Conservation (phyloP, 2,329 filamentous ascomycete genomes). For the Cryphonectria parasitica region DNA sequence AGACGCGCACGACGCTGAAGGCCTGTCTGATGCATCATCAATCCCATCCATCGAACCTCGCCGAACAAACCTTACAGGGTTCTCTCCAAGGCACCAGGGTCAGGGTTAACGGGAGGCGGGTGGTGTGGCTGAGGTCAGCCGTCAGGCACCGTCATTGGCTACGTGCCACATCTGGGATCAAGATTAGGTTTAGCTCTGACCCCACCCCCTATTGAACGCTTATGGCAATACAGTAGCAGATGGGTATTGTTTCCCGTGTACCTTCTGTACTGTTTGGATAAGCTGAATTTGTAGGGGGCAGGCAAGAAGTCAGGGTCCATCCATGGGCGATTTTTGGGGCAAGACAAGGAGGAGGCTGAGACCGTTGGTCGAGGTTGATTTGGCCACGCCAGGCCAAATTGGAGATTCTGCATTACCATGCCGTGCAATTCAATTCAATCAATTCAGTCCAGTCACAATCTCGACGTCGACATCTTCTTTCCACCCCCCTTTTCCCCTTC, state of each 20-base stretch:
- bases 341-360: not conserved
- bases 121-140: conserved; percentile 14
- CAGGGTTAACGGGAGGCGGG: conserved; percentile 8
- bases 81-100: not conserved
- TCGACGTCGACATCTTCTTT: not conserved
- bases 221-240: not conserved
- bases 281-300: not conserved
- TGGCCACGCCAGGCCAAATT: conserved; percentile 1
- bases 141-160: not conserved
- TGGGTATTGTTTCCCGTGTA: not conserved
- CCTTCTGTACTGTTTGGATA: too few relatives aligned
- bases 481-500: not conserved
- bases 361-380: not conserved
- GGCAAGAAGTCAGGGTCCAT: not conserved
- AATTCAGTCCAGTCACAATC: not conserved
- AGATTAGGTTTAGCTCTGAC: not conserved
- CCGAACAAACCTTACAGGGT: conserved; percentile 13
- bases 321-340: not conserved
- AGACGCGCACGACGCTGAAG: conserved; percentile 19
- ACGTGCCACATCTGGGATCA: conserved; percentile 6
- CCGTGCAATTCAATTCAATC: conserved; percentile 1
- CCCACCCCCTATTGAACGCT: conserved; percentile 1
- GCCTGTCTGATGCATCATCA: conserved; percentile 17
- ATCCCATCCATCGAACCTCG: conserved; percentile 22
- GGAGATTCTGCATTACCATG: conserved; percentile 1